Percentiles rank a stretch among this genome's conserved stretches.
Evolutionary conservation across 352 stramenopile species (phyloP).

Genomic region (Pythium sp.): DNA sequence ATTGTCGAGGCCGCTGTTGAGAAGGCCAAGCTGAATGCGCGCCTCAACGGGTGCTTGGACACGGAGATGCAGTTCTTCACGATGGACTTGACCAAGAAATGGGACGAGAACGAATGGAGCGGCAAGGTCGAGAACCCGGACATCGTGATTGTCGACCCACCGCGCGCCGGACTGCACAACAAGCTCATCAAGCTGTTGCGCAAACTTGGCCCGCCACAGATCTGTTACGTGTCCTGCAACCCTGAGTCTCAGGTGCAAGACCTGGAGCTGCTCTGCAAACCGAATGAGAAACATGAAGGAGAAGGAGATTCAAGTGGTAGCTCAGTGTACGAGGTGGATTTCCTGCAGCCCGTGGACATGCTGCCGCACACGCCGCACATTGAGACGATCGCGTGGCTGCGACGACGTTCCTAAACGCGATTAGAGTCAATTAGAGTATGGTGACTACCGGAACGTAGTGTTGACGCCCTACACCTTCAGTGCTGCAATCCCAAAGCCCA

Average conservation of each 20-base stretch:
- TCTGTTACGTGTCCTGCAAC: conserved; percentile 85
- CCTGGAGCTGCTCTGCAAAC: conserved; percentile 40
- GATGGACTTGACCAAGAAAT: conserved; percentile 56
- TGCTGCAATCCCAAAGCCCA: not conserved
- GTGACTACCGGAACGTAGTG: too few species aligned
- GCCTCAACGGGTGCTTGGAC: conserved; percentile 51
- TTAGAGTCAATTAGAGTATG: too few species aligned
- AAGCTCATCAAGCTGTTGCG: conserved; percentile 62
- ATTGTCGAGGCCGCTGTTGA: conserved; percentile 57
- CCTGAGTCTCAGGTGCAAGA: conserved; percentile 57
- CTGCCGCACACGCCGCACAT: conserved; percentile 78
- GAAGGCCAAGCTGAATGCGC: conserved; percentile 48
- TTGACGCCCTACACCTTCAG: too few species aligned
- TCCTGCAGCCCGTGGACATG: conserved; percentile 75
- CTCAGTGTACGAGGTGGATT: conserved; percentile 36
- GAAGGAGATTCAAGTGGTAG: not conserved
- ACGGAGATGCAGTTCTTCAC: conserved; percentile 63
- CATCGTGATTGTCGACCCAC: conserved; percentile 74
- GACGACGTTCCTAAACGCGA: conserved; percentile 16
- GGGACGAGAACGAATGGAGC: conserved; percentile 36
- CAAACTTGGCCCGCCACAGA: conserved; percentile 35
- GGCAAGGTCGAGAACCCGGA: conserved; percentile 36
- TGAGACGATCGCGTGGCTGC: conserved; percentile 73
- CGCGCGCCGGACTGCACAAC: conserved; percentile 61
- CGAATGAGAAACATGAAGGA: not conserved